Evolutionary conservation across 441 rosid genomes (phyloP), one percentile per base, ranked within the genome.

Genomic region (Gossypium laxum): DNA sequence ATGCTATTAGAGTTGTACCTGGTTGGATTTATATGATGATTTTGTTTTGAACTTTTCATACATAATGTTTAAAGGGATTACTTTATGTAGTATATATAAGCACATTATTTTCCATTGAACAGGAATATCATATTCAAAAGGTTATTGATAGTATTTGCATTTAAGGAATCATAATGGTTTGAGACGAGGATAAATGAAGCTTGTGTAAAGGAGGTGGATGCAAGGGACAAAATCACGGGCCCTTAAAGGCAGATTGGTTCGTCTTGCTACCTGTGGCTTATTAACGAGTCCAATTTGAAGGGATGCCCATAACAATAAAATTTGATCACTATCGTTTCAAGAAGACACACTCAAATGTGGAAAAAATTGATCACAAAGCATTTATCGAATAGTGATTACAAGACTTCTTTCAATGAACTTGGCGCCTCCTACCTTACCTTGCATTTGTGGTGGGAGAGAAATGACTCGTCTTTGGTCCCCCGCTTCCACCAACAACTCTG

Each of bases 381-480:
- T 55, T 69, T 48, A 88, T 64, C 67, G 80, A 89, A 91, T 84
- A 17, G 91, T 88, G 79, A 93, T 79, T 58, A 88, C 68, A 1
- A 91, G 90, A 83, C 85, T 89, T 79, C 87, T 81, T 66, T 90
- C 86, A 0, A 82, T 19, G 75, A 93, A 91, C 80, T 87, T 93
- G 69, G 97, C 98, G 63, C 91, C 90, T 76, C 86, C 91, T 3
- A 89, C 93, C 59, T 88, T 91, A 72, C 97, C 97, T 82, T 93
- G 98, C 75, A 91, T 82, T 78, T 79, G 77, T 11, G 83, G 77
- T 0, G 97, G 95, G 73, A 93, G 78, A 15, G 22, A 34, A 41
- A 93, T 90, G 60, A 87, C 90, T 12, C 95, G 84, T 75, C 98
- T 84, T 77, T 90, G 95, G 77, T 93, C 97, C 67, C 96, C 98